A percentile compares a stretch with the other conserved stretches of the same genome.
phyloP scores from a whole-genome alignment of 192 early-diverging fungal genomes.

The Rhizoclosmatium globosum region DNA sequence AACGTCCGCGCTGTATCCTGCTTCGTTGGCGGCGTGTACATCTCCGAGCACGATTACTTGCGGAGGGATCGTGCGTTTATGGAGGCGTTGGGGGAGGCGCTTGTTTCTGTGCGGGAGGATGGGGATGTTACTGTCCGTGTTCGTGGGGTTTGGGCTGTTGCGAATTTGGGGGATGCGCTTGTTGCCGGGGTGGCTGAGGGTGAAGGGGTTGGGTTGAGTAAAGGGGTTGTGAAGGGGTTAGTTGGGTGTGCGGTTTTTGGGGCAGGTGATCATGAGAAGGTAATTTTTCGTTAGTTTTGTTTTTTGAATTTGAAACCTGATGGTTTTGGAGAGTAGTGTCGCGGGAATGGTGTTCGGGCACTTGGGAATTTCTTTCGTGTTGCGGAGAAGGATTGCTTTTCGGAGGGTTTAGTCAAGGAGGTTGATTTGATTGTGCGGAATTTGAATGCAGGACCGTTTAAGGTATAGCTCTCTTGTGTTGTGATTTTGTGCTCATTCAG shows the following conservation, averaged over 20 bases:
- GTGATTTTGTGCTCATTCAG: neutral
- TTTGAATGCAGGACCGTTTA: conserved; percentile 68
- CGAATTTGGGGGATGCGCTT: conserved; percentile 73
- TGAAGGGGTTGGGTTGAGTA: conserved; percentile 66
- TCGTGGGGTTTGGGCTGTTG: conserved; percentile 80
- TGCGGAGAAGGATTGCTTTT: conserved; percentile 53
- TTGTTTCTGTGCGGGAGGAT: conserved; percentile 63
- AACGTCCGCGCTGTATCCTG: no score
- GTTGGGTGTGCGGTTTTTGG: conserved; percentile 58
- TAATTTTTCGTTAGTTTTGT: conserved; percentile 32
- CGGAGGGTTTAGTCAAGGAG: conserved; percentile 55
- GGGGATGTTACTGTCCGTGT: conserved; percentile 66
- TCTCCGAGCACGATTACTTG: neutral
- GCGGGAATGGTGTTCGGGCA: conserved; percentile 76
- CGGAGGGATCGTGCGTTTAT: conserved; percentile 65
- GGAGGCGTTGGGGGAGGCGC: conserved; percentile 59
- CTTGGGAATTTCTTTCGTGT: conserved; percentile 71
- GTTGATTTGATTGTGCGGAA: conserved; percentile 62
- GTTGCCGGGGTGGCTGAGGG: conserved; percentile 74
- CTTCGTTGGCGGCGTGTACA: neutral
- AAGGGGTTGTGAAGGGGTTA: conserved; percentile 48
- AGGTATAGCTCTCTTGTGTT: conserved; percentile 51
- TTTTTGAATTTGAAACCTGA: neutral
- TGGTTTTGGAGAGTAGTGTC: conserved; percentile 48
- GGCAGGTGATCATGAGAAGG: conserved; percentile 78